Evolutionary conservation across 2,329 filamentous ascomycete genomes (phyloP).

Genomic region (Pseudogymnoascus sp.): DNA sequence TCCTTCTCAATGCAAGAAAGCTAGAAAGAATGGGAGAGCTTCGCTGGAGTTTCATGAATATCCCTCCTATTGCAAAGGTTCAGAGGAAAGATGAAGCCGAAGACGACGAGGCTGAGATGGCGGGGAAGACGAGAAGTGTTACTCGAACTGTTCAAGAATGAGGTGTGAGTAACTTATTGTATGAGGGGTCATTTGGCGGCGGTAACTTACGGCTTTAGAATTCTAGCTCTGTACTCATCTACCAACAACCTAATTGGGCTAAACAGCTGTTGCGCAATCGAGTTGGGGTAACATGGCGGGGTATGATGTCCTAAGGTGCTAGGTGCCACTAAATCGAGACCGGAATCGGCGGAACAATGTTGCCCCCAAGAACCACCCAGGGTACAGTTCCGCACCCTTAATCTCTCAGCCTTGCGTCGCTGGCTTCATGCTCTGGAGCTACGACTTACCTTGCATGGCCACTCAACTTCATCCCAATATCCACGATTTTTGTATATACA

Average conservation of each 20-base stretch:
- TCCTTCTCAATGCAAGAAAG: background rate
- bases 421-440: background rate
- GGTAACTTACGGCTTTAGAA: slow-evolving; percentile 6
- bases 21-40: background rate
- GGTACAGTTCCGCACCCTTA: background rate
- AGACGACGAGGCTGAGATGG: background rate
- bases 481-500: background rate
- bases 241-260: background rate
- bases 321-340: background rate
- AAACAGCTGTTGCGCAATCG: background rate
- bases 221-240: background rate
- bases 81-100: background rate
- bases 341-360: slow-evolving; percentile 2
- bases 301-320: background rate
- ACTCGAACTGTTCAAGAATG: background rate
- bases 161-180: background rate
- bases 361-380: background rate
- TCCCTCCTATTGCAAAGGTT: background rate
- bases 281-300: slow-evolving; percentile 7
- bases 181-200: background rate
- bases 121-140: background rate
- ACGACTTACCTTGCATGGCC: background rate
- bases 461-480: background rate
- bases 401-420: background rate
- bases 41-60: background rate